Percentiles rank a stretch among this genome's conserved stretches.
Evolutionary conservation across 805 yeast species (phyloP).

Genomic region (Barnettozyma siamensis): DNA sequence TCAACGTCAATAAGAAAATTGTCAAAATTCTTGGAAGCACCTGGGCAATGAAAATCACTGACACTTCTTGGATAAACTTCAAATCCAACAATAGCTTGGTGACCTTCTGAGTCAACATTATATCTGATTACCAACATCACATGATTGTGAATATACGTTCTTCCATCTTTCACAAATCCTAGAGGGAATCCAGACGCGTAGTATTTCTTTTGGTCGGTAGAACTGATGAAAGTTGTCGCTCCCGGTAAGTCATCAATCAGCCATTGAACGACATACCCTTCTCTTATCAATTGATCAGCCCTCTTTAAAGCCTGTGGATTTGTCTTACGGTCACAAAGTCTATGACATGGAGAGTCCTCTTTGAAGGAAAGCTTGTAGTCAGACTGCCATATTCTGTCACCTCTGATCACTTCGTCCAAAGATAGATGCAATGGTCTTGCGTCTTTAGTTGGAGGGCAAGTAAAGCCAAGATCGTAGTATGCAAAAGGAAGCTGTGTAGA

Average conservation of each 20-base stretch:
- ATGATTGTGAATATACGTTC: constrained; percentile 68
- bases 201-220: constrained; percentile 54
- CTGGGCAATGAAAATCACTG: constrained; percentile 63
- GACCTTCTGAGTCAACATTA: constrained; percentile 42
- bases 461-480: constrained; percentile 72
- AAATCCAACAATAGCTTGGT: constrained; percentile 72
- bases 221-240: constrained; percentile 71
- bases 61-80: constrained; percentile 87
- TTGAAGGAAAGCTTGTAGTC: constrained; percentile 62
- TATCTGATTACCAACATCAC: constrained; percentile 75
- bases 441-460: constrained; percentile 58
- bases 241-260: constrained; percentile 78
- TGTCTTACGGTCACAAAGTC: constrained; percentile 64
- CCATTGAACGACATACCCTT: constrained; percentile 82
- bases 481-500: constrained; percentile 71
- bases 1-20: constrained; percentile 48
- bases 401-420: constrained; percentile 70
- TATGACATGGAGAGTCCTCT: constrained; percentile 57
- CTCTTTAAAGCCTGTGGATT: constrained; percentile 42
- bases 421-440: constrained; percentile 63
- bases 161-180: constrained; percentile 61
- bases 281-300: constrained; percentile 56
- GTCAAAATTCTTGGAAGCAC: constrained; percentile 54
- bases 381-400: constrained; percentile 75
- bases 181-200: constrained; percentile 85